These are phyloP conservation scores for Cucurbita argyrosperma DNA, from an alignment of 306 rosid genomes.

Conservation along the genomic window DNA sequence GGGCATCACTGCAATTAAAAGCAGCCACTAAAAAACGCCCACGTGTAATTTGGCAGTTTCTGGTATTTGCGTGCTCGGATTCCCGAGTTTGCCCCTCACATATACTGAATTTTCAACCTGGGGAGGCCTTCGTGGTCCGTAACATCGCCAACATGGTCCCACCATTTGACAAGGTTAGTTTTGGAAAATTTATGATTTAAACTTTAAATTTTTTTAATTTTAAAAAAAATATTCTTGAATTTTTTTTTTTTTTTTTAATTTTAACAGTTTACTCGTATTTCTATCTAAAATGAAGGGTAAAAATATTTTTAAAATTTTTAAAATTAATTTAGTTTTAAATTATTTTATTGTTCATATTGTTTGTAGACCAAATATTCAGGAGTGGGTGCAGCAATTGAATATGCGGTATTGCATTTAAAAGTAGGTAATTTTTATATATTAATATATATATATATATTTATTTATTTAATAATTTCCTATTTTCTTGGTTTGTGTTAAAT, in stretches of 20 bases:
- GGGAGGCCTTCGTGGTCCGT: conserved; percentile 84
- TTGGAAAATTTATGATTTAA: too few species aligned
- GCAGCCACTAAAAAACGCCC: background rate
- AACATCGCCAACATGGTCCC: conserved; percentile 99
- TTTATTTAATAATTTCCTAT: background rate
- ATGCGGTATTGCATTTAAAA: conserved; percentile 76
- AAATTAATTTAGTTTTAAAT: background rate
- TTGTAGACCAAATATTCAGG: conserved; percentile 70
- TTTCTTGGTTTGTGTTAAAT: background rate
- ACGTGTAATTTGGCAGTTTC: conserved; percentile 41
- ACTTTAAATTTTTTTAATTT: too few species aligned
- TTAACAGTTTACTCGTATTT: too few species aligned
- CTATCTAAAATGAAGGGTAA: too few species aligned
- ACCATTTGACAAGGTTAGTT: conserved; percentile 59
- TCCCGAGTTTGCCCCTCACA: conserved; percentile 95
- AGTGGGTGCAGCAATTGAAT: conserved; percentile 94
- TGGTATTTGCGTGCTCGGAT: conserved; percentile 98
- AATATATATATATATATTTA: too few species aligned
- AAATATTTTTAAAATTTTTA: too few species aligned
- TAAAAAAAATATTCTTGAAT: background rate
- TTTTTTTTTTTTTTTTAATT: too few species aligned
- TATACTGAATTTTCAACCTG: conserved; percentile 77
- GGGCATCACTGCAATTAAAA: background rate
- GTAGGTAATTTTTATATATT: conserved; percentile 13
- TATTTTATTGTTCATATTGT: too few species aligned